Percentiles rank a stretch among this genome's conserved stretches.
phyloP scores from a whole-genome alignment of 371 early-diverging fungal species.

The Circinella umbellata region DNA sequence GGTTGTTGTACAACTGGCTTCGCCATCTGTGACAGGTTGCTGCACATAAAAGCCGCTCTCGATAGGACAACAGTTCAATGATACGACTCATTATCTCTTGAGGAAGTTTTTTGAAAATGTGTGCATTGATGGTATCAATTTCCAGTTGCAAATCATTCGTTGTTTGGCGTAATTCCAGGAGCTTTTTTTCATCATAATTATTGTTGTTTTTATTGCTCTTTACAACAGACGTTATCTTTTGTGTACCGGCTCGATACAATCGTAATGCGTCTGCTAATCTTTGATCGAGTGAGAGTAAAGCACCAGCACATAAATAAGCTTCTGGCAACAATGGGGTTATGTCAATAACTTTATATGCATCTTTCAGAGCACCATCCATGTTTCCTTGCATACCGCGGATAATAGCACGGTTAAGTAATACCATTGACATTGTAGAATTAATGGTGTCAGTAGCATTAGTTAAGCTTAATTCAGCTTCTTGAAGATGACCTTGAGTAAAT shows the following conservation, averaged over 20 bases:
- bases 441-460: background rate
- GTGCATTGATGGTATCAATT: background rate
- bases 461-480: background rate
- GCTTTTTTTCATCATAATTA: background rate
- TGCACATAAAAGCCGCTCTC: background rate
- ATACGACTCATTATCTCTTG: background rate
- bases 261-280: background rate
- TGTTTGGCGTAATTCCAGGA: background rate
- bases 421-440: background rate
- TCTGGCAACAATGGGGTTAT: background rate
- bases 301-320: background rate
- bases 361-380: background rate
- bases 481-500: background rate
- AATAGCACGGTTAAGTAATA: background rate
- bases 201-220: background rate
- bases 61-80: background rate
- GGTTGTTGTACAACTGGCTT: background rate
- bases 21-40: background rate
- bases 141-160: background rate
- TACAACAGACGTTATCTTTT: background rate
- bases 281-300: background rate
- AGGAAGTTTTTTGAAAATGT: background rate
- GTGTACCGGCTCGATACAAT: background rate
- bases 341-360: background rate
- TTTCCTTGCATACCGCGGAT: slow-evolving; percentile 1